Evolutionary conservation across 2,329 filamentous ascomycete species (phyloP), one percentile per base, ranked within the genome.

Genomic region (Beauveria asiatica): DNA sequence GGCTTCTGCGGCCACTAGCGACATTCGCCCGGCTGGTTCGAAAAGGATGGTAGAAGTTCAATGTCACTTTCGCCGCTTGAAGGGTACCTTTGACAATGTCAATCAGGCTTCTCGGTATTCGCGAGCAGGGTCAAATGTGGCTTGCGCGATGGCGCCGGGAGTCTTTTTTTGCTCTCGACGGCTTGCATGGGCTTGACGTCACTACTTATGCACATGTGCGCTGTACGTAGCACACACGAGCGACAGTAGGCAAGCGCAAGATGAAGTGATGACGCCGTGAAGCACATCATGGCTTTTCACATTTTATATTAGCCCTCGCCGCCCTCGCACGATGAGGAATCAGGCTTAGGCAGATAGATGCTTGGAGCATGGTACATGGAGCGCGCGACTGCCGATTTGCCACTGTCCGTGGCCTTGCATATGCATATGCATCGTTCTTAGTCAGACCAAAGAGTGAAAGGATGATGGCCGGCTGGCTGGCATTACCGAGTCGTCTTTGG

Each of bases 21-120:
- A 25, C 13, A 3, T n/a, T 33, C 30, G 42, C 21, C 27, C 9
- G 4, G 23, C 19, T 25, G 41, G 30, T 19, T 45, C 9, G 30
- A 9, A 17, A 45, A 5, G 30, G 16, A 9, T 4, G 16, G 10
- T 8, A 49, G 3, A 49, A n/a, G 13, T 13, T n/a, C 5, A 21
- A 21, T 21, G 17, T 9, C n/a, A 4, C n/a, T 44, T 25, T 16
- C 7, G 52, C 30, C 6, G 42, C 30, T 57, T 13, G 21, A 10
- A 21, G 55, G 55, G 45, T 57, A 44, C 55, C 2, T 27, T 33
- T 16, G 23, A 44, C 23, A 44, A 42, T 16, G 30, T 6, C 3
- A 42, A 51, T 33, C 37, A 58, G 56, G 54, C 55, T 58, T 37
- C 37, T 58, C 46, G 56, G 56, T 39, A 42, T 49, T 39, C 27